These are phyloP conservation scores for Penstemon davidsonii DNA, from an alignment of 257 asterid species.

Conservation along the genomic window DNA sequence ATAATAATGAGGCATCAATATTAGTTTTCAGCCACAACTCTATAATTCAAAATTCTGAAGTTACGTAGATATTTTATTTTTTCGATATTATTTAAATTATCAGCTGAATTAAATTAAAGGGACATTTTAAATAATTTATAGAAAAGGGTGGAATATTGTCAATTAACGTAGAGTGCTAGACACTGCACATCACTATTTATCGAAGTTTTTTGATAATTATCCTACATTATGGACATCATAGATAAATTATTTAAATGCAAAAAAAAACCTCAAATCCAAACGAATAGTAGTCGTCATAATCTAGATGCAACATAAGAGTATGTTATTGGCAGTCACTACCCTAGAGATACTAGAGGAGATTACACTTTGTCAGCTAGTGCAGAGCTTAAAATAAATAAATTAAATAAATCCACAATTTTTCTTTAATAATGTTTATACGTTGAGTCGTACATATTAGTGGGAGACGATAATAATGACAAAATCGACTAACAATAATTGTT, in stretches of 20 bases:
- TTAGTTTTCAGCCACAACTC: too few relatives aligned
- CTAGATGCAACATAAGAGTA: constrained; percentile 1
- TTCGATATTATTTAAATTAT: too few relatives aligned
- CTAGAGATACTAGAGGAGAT: constrained; percentile 41
- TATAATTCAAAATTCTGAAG: too few relatives aligned
- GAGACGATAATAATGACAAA: not conserved
- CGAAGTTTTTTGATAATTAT: not conserved
- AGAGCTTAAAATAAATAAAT: not conserved
- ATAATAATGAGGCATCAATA: too few relatives aligned
- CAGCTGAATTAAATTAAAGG: too few relatives aligned
- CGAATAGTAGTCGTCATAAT: not conserved
- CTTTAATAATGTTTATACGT: not conserved
- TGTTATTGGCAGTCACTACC: constrained; percentile 38
- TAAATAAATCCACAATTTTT: not conserved
- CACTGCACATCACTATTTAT: not conserved
- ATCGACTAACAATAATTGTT: not conserved
- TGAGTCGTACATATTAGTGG: constrained; percentile 11
- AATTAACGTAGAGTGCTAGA: not conserved
- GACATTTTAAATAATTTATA: too few relatives aligned
- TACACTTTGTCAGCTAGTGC: constrained; percentile 37
- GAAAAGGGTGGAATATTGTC: too few relatives aligned
- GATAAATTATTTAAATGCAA: constrained; percentile 3
- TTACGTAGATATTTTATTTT: too few relatives aligned
- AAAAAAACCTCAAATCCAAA: not conserved
- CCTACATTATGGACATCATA: not conserved